phyloP scores from a whole-genome alignment of 2,329 filamentous ascomycete genomes.

The Endothia cerciana region DNA sequence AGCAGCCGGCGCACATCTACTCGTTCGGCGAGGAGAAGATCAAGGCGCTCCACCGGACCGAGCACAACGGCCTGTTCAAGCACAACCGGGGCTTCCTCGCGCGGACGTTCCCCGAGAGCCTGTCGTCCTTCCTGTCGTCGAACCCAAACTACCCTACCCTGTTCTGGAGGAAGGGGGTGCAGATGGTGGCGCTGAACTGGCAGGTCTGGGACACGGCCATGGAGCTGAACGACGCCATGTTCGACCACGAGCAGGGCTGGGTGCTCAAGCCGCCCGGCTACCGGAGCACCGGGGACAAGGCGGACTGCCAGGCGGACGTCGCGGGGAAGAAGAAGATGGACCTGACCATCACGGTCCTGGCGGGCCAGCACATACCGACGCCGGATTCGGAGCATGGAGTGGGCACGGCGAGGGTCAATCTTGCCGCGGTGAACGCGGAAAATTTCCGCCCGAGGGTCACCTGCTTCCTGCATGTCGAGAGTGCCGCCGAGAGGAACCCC shows the following conservation, averaged over 20 bases:
- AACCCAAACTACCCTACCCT: constrained; percentile 85
- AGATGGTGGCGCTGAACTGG: constrained; percentile 99
- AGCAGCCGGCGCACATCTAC: constrained; percentile 72
- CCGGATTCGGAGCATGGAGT: constrained; percentile 42
- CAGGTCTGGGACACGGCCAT: constrained; percentile 92
- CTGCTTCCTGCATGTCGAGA: constrained; percentile 81
- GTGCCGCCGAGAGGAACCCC: constrained; percentile 42
- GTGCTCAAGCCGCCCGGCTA: constrained; percentile 81
- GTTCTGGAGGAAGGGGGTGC: constrained; percentile 91
- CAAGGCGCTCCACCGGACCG: constrained; percentile 58
- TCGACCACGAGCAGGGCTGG: constrained; percentile 83
- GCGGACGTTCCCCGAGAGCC: constrained; percentile 81
- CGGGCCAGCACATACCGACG: constrained; percentile 71
- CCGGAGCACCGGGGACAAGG: constrained; percentile 49
- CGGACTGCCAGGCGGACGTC: constrained; percentile 48
- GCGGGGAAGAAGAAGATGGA: constrained; percentile 61
- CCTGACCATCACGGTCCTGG: constrained; percentile 73
- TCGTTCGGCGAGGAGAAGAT: constrained; percentile 87
- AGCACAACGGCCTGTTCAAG: constrained; percentile 74
- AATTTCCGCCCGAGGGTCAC: constrained; percentile 75
- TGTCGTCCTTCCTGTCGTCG: constrained; percentile 78
- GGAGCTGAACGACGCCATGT: constrained; percentile 98
- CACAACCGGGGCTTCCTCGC: constrained; percentile 90
- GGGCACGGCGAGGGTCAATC: constrained; percentile 32
- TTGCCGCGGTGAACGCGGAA: constrained; percentile 50